Base-by-base conservation (phyloP, 148 eudicot genomes). In the Rhododendron williamsianum region DNA sequence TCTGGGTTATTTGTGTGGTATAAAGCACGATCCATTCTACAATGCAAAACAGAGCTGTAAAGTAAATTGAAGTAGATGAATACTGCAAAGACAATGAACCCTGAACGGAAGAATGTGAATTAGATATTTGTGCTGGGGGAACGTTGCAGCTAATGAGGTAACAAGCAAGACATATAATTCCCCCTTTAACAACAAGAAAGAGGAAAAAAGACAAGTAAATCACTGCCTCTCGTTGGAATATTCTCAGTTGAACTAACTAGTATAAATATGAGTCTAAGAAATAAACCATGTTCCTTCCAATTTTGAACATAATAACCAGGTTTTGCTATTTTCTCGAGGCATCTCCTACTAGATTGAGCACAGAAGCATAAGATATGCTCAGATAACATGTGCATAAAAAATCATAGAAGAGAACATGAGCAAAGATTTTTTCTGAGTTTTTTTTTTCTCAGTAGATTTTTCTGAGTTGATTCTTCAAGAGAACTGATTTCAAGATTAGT, bases 1-100 rank as follows among this genome's bases (percentile, higher is more conserved):
- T 93, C 72, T 93, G 93, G 45, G 95, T 91, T 71, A 92, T 82
- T 80, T 94, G 94, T n/a, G 88, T 85, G 58, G 95, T 93, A 87
- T 93, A 94, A 83, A 94, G 82, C 15, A 83, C 98, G 69, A 90
- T 87, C 95, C 95, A 94, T 87, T 94, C 98, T 94, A 76, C 85
- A 89, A 35, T 30, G 38, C 18, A 12, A 33, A 71, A 30, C 11
- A 71, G 33, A 30, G 33, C 16, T 30, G 21, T 30, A 65, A 30
- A 71, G 36, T 36, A 69, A 11, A 30, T 33, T 30, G 38, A 71
- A 33, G 76, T 69, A 69, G 38, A 69, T 27, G 19, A 71, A 71
- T 33, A 71, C 19, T 30, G 6, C 33, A 33, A 71, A 33, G 76
- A 71, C 9, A 71, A 71, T 30, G 76, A 8, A 33, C 33, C 41